phyloP scores from a whole-genome alignment of 305 asterid species.

The Fraxinus paxiana region DNA sequence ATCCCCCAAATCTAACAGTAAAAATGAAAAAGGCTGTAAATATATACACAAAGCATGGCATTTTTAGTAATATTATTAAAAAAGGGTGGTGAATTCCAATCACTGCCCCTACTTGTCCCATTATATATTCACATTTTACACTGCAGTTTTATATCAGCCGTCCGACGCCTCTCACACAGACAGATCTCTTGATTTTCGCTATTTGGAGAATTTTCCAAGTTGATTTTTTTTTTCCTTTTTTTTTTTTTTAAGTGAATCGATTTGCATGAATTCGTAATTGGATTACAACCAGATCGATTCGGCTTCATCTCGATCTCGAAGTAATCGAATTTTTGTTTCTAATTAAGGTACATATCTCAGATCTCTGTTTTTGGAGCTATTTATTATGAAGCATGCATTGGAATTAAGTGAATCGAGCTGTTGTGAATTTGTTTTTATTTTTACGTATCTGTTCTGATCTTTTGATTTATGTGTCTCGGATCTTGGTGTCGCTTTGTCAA shows the following conservation, averaged over 20 bases:
- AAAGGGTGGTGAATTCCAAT: conserved; percentile 26
- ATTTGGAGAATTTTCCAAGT: background rate
- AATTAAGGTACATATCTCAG: conserved; percentile 34
- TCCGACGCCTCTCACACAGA: conserved; percentile 23
- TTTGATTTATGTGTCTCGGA: background rate
- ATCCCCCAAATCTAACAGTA: background rate
- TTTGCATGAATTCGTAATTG: conserved; percentile 34
- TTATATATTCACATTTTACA: conserved; percentile 28
- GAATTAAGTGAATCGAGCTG: conserved; percentile 21
- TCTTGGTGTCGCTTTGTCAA: background rate
- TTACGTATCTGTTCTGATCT: background rate
- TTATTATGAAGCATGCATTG: conserved; percentile 25
- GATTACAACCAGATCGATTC: conserved; percentile 34
- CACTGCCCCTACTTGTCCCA: background rate
- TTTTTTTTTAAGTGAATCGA: conserved; percentile 5
- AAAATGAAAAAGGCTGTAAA: background rate
- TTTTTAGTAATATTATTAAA: conserved; percentile 28
- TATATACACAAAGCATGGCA: conserved; percentile 21
- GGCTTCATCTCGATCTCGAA: conserved; percentile 18
- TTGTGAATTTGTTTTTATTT: background rate
- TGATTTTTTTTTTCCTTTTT: background rate
- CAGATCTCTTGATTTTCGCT: conserved; percentile 23
- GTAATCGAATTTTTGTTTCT: conserved; percentile 19
- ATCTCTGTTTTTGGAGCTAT: conserved; percentile 33
- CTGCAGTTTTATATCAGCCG: conserved; percentile 36